phyloP scores from a whole-genome alignment of 352 stramenopile species.

The Blastocystis sp. region DNA sequence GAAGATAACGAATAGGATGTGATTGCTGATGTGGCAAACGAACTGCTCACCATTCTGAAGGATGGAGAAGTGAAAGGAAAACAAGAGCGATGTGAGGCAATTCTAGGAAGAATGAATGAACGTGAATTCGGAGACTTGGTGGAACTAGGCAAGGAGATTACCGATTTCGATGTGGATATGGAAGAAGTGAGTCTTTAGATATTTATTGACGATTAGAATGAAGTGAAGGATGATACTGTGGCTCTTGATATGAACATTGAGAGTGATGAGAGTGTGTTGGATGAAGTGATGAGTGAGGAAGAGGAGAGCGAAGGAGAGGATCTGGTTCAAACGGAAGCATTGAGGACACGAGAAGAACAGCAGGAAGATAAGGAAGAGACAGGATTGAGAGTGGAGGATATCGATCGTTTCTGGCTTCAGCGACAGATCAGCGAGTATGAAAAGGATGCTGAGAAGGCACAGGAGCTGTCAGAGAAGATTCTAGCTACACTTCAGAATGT shows the following conservation, averaged over 20 bases:
- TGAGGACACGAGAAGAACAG: background rate
- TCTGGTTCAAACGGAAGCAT: background rate
- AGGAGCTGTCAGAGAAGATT: constrained; percentile 86
- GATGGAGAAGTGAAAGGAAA: constrained; percentile 83
- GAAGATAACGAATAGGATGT: constrained; percentile 85
- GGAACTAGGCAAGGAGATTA: constrained; percentile 80
- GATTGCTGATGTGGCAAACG: constrained; percentile 82
- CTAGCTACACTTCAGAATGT: constrained; percentile 70
- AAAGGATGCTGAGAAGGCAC: constrained; percentile 87
- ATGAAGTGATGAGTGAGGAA: constrained; percentile 91
- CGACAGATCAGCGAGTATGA: constrained; percentile 90
- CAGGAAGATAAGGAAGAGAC: constrained; percentile 65
- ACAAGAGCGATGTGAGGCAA: constrained; percentile 75
- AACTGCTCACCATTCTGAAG: constrained; percentile 87
- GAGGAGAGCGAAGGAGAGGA: constrained; percentile 72
- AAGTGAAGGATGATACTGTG: constrained; percentile 77
- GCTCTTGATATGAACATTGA: constrained; percentile 91
- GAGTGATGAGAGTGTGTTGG: constrained; percentile 79
- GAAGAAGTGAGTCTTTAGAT: constrained; percentile 71
- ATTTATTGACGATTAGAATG: constrained; percentile 70
- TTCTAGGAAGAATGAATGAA: constrained; percentile 78
- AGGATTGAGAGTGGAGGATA: constrained; percentile 80
- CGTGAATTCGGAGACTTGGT: constrained; percentile 81
- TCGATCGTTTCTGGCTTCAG: constrained; percentile 97
- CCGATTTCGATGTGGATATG: constrained; percentile 77